These are phyloP conservation scores for Infundibulicybe gibba DNA, from an alignment of 768 basidiomycete species.

Conservation along the genomic window DNA sequence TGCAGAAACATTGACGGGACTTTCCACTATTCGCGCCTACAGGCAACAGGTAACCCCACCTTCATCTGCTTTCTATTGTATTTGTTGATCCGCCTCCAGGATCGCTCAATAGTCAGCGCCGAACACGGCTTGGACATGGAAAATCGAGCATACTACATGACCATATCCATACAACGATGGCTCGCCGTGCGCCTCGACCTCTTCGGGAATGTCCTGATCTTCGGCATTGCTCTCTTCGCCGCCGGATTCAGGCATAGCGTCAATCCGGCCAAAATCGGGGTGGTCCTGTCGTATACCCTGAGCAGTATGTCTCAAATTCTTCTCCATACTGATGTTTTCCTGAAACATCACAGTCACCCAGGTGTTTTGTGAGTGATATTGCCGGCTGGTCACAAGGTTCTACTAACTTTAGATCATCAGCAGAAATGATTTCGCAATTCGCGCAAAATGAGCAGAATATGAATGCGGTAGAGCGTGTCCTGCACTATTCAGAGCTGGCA, in stretches of 20 bases:
- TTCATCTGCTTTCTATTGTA: not conserved
- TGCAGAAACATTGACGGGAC: slow-evolving; percentile 58
- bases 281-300: slow-evolving; percentile 54
- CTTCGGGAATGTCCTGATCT: slow-evolving; percentile 61
- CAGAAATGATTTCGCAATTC: slow-evolving; percentile 52
- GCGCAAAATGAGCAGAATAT: slow-evolving; percentile 67
- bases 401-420: slow-evolving; percentile 19
- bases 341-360: slow-evolving; percentile 33
- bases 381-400: not conserved
- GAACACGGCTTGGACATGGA: slow-evolving; percentile 54
- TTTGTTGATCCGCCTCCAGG: slow-evolving; percentile 19
- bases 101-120: slow-evolving; percentile 45
- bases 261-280: slow-evolving; percentile 59
- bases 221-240: slow-evolving; percentile 70
- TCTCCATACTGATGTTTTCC: not conserved
- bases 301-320: slow-evolving; percentile 31
- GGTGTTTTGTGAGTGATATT: slow-evolving; percentile 33
- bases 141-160: slow-evolving; percentile 64
- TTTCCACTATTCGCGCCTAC: slow-evolving; percentile 62
- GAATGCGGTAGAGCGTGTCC: slow-evolving; percentile 68
- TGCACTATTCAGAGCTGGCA: slow-evolving; percentile 62
- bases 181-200: slow-evolving; percentile 61
- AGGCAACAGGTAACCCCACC: slow-evolving; percentile 38
- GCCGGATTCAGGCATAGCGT: slow-evolving; percentile 54
- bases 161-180: slow-evolving; percentile 64